phyloP scores from a whole-genome alignment of 2,329 filamentous ascomycete genomes.

The Juglanconis juglandina region DNA sequence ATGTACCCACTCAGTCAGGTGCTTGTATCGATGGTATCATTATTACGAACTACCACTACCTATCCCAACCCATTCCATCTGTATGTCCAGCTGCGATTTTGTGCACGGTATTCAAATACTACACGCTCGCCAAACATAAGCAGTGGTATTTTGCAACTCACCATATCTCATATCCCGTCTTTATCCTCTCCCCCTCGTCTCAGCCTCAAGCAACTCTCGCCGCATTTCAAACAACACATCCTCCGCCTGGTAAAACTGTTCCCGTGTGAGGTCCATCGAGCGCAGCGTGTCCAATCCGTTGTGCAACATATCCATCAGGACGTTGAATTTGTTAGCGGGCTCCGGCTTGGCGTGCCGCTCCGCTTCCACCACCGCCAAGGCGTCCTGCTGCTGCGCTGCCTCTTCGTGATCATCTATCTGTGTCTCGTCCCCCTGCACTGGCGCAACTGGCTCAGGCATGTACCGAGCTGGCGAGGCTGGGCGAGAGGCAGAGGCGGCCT shows the following conservation, averaged over 20 bases:
- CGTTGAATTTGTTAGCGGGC: slow-evolving; percentile 33
- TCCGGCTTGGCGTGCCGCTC: not conserved
- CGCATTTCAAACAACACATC: slow-evolving; percentile 78
- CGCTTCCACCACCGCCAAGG: not conserved
- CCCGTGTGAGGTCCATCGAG: slow-evolving; percentile 55
- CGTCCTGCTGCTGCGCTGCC: not conserved
- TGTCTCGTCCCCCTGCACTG: not conserved
- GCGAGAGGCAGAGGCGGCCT: not conserved
- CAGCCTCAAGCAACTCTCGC: slow-evolving; percentile 68
- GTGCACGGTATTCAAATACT: not conserved
- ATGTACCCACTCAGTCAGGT: too few species aligned
- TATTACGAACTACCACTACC: not conserved
- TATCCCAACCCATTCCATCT: not conserved
- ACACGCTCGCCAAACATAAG: slow-evolving; percentile 7
- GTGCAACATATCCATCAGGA: slow-evolving; percentile 53
- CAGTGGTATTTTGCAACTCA: not conserved
- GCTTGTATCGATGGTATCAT: not conserved
- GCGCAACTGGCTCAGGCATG: not conserved
- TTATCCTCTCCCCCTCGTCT: slow-evolving; percentile 49
- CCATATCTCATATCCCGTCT: not conserved
- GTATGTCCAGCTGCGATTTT: not conserved
- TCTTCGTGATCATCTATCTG: slow-evolving; percentile 3
- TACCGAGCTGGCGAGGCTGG: not conserved
- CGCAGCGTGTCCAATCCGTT: slow-evolving; percentile 58
- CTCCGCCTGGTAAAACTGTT: slow-evolving; percentile 69